Percentiles rank a stretch among this genome's conserved stretches.
These are phyloP conservation scores for Anethum foeniculum DNA, from an alignment of 140 eudicot species.

Conservation along the genomic window DNA sequence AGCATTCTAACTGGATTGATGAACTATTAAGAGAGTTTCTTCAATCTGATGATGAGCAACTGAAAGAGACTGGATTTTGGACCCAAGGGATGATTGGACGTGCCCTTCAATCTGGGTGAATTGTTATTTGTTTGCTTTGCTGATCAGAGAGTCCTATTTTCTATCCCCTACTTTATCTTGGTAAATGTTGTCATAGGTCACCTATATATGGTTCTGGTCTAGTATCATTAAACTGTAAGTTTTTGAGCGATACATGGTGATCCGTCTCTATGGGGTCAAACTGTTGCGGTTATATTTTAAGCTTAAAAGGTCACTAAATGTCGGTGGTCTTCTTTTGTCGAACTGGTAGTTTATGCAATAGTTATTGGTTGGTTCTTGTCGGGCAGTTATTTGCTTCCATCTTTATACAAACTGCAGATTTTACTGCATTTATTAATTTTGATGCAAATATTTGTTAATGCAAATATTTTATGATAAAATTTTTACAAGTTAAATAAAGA, in stretches of 20 bases:
- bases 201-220: slow-evolving; percentile 13
- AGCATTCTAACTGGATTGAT: slow-evolving; percentile 29
- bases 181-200: background rate
- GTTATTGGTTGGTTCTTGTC: background rate
- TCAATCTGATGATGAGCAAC: slow-evolving; percentile 62
- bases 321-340: slow-evolving; percentile 6
- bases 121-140: background rate
- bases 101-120: slow-evolving; percentile 30
- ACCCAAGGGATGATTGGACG: slow-evolving; percentile 69
- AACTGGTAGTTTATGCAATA: background rate
- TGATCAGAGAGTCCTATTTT: background rate
- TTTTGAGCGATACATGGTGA: slow-evolving; percentile 7
- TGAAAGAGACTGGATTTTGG: slow-evolving; percentile 79
- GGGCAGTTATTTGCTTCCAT: background rate
- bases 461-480: too few relatives aligned
- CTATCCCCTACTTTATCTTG: background rate
- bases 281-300: slow-evolving; percentile 8
- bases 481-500: too few relatives aligned
- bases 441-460: background rate
- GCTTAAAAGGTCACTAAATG: slow-evolving; percentile 13
- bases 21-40: slow-evolving; percentile 64
- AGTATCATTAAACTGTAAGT: slow-evolving; percentile 14
- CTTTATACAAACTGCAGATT: background rate
- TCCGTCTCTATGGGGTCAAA: slow-evolving; percentile 19
- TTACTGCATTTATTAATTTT: background rate